Percentiles rank a stretch among this genome's conserved stretches.
Conservation (phyloP, 331 rosid species). For the Telfairia occidentalis region DNA sequence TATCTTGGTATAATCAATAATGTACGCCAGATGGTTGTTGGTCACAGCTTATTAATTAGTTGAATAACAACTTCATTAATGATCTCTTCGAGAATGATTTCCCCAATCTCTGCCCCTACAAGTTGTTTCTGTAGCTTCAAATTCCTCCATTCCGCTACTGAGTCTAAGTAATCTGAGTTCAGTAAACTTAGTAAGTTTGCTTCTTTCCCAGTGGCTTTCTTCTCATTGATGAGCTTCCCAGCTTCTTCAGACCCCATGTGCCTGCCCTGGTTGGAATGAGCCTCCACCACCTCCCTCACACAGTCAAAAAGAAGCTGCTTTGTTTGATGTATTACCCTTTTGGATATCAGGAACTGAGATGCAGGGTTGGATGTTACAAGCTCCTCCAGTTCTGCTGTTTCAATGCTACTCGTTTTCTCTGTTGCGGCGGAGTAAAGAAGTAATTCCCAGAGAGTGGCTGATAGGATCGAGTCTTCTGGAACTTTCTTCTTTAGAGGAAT, state of each 20-base stretch:
- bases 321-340: conserved; percentile 35
- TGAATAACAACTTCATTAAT: conserved; percentile 31
- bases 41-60: conserved; percentile 12
- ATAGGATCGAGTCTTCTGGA: conserved; percentile 36
- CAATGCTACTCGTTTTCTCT: conserved; percentile 15
- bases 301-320: conserved; percentile 59
- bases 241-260: conserved; percentile 32
- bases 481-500: conserved; percentile 29
- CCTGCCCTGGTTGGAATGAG: conserved; percentile 18
- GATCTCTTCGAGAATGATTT: conserved; percentile 40
- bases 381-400: conserved; percentile 17
- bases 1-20: not conserved
- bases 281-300: conserved; percentile 41
- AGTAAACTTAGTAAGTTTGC: conserved; percentile 18
- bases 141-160: conserved; percentile 39
- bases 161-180: conserved; percentile 28
- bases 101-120: conserved; percentile 41
- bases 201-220: conserved; percentile 22
- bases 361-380: conserved; percentile 22
- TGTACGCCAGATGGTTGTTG: not conserved
- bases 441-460: conserved; percentile 46
- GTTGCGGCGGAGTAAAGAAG: conserved; percentile 23
- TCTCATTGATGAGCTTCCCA: conserved; percentile 36
- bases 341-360: conserved; percentile 33
- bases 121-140: conserved; percentile 29